Percentiles rank a stretch among this genome's conserved stretches.
Evolutionary conservation across 345 rosid species (phyloP).

Genomic region (Populus simonii): DNA sequence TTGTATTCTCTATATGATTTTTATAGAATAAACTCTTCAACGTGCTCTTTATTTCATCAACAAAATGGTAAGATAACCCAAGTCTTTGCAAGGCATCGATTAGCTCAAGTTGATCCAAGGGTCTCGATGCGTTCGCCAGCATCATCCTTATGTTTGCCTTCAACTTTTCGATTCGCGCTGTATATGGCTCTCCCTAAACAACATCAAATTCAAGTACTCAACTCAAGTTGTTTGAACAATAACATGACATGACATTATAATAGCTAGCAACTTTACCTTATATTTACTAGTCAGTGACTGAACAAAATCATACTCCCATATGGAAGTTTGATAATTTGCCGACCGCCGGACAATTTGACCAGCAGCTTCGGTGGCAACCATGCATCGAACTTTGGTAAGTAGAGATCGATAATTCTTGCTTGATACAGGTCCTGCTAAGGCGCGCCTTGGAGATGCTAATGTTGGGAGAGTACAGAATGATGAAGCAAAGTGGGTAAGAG

Average conservation of each 20-base stretch:
- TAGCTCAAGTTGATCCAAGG: conserved; percentile 5
- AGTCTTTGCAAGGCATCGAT: conserved; percentile 16
- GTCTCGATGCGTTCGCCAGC: background rate
- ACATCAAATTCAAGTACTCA: background rate
- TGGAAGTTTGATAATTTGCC: conserved; percentile 9
- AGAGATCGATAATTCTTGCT: too few species aligned
- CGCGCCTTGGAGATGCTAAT: too few species aligned
- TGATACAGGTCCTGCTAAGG: too few species aligned
- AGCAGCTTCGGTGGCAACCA: too few species aligned
- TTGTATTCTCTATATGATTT: too few species aligned
- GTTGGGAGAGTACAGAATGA: too few species aligned
- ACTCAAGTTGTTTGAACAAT: background rate
- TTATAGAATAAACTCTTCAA: background rate
- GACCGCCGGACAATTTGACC: background rate
- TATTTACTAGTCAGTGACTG: conserved; percentile 11
- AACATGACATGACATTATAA: background rate
- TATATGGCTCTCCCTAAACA: conserved; percentile 9
- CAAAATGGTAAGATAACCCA: conserved; percentile 11
- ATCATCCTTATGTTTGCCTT: conserved; percentile 6
- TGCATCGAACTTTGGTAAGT: too few species aligned
- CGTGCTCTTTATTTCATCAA: background rate
- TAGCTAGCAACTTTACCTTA: background rate
- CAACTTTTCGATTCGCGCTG: background rate
- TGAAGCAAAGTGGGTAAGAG: too few species aligned
- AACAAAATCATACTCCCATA: conserved; percentile 12